Conservation (phyloP, 1,284 basidiomycete genomes). For the Omphalotus olearius region DNA sequence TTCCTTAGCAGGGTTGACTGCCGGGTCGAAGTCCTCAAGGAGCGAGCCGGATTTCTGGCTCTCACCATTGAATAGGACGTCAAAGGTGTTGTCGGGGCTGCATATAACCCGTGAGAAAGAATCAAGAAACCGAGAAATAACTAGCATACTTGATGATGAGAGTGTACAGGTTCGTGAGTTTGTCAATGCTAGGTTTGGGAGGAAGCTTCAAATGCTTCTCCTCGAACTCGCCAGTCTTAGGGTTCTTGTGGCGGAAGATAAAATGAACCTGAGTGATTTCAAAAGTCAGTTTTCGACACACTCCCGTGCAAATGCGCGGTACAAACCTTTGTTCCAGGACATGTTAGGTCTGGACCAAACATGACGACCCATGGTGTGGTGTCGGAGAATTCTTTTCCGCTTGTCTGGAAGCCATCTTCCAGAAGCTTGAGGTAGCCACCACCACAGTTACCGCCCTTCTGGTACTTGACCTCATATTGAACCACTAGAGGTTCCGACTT, state of each 20-base stretch:
- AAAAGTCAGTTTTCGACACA: constrained; percentile 13
- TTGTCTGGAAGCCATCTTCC: constrained; percentile 87
- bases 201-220: constrained; percentile 93
- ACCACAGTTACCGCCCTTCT: constrained; percentile 98
- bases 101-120: constrained; percentile 2
- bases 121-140: background rate
- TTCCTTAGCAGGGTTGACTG: constrained; percentile 91
- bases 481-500: constrained; percentile 89
- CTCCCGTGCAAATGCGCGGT: background rate
- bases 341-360: constrained; percentile 90
- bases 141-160: constrained; percentile 79
- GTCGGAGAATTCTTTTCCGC: constrained; percentile 92
- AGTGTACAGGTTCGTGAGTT: constrained; percentile 89
- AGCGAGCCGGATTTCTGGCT: constrained; percentile 78
- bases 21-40: constrained; percentile 92
- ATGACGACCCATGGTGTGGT: constrained; percentile 98
- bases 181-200: constrained; percentile 84
- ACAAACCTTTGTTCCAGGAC: constrained; percentile 78
- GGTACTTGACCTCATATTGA: constrained; percentile 99
- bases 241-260: constrained; percentile 96
- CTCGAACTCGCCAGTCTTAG: constrained; percentile 86
- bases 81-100: constrained; percentile 93
- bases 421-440: constrained; percentile 99
- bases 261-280: constrained; percentile 72
- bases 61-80: constrained; percentile 91